Base-by-base conservation (phyloP, 257 asterid genomes). In the Thymus mandschuricus region DNA sequence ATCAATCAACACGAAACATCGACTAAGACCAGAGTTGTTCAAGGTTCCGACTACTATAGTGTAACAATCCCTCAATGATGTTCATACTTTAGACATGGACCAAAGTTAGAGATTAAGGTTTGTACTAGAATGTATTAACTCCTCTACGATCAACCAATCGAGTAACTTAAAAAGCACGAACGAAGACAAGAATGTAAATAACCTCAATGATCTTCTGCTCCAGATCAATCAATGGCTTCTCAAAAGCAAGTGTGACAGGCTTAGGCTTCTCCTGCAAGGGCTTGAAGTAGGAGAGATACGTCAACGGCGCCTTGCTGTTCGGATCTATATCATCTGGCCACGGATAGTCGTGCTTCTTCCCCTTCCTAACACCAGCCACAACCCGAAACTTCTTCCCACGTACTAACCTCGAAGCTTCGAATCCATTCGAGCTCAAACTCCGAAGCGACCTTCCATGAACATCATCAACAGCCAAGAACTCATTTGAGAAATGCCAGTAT, bases 281-380 rank as follows among this genome's bases (percentile, higher is more conserved):
- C 82, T 84, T 84, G 73, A 81, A 81, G 75, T 71, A 6, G 8
- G 88, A 81, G 10, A 84, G 82, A 71, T 79, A 77, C 28, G 64
- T 28, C 15, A 84, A 75, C 10, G 85, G 80, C 3, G 62, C 50
- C 21, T 51, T 73, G 68, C 64, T 69, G 57, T 73, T 63, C 3
- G 83, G 89, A 76, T 81, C 83, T 63, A 76, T 34, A 50, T 86
- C 73, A 66, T 84, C 81, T 13, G 89, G 83, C 86, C 89, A 84
- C 5, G 89, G 85, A 31, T 84, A 82, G 33, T 79, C 83, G 4
- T 75, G 86, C 33, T 84, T 84, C 79, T 77, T 84, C 66, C 85
- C 72, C 34, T 80, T 82, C 57, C 71, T 70, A 66, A 66, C 70
- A 63, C 75, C 61, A 3, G 76, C 81, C 38, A 52, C 59, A 28